phyloP scores from a whole-genome alignment of 2,329 filamentous ascomycete genomes.

The Penicillium sp. region DNA sequence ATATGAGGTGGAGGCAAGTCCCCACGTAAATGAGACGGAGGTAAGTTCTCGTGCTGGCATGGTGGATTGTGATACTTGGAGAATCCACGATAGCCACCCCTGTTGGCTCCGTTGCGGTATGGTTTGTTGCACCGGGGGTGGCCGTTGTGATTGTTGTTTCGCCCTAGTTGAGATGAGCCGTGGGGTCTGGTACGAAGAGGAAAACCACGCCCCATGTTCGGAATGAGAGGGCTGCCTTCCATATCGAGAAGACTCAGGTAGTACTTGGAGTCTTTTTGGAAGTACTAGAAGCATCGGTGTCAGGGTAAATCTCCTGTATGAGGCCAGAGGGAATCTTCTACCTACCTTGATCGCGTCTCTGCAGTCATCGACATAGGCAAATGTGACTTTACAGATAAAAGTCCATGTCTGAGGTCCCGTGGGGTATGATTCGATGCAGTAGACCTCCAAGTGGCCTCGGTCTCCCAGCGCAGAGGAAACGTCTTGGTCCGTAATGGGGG shows the following conservation, averaged over 20 bases:
- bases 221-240: conserved; percentile 12
- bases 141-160: background rate
- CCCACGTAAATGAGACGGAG: background rate
- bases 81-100: background rate
- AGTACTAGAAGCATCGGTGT: conserved; percentile 6
- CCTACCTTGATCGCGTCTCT: conserved; percentile 26
- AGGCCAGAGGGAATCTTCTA: background rate
- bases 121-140: background rate
- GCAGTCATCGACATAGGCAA: conserved; percentile 27
- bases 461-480: conserved; percentile 7
- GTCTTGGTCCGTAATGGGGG: conserved; percentile 9
- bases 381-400: conserved; percentile 20
- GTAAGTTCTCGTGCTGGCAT: background rate
- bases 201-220: background rate
- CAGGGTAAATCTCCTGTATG: background rate
- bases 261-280: conserved; percentile 16
- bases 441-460: conserved; percentile 18
- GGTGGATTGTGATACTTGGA: background rate
- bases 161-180: background rate
- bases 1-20: background rate
- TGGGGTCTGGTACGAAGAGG: background rate
- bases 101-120: background rate
- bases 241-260: conserved; percentile 20
- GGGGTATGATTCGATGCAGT: conserved; percentile 5
- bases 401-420: conserved; percentile 2